A percentile compares a stretch with the other conserved stretches of the same genome.
Evolutionary conservation across 306 rosid species (phyloP).

Genomic region (Gleditsia sinensis): DNA sequence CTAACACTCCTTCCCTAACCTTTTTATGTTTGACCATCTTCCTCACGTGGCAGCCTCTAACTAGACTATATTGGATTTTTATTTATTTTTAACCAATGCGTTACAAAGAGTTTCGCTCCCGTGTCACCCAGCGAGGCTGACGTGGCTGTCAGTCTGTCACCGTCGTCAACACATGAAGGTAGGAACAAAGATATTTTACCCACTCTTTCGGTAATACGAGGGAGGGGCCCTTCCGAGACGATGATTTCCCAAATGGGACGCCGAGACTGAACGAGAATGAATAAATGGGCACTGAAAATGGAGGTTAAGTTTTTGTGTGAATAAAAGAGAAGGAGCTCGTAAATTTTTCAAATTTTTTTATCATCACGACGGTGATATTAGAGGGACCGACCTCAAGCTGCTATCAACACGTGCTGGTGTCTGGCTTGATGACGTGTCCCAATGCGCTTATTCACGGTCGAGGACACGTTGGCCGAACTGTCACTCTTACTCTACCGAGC

Average conservation of each 20-base stretch:
- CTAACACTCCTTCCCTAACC: no score
- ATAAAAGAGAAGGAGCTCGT: neutral
- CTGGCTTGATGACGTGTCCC: slow-evolving; percentile 61
- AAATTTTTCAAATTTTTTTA: slow-evolving; percentile 1
- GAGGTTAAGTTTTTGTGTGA: slow-evolving; percentile 18
- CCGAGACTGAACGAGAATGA: slow-evolving; percentile 31
- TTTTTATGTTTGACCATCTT: no score
- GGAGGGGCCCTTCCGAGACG: slow-evolving; percentile 25
- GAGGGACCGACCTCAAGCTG: slow-evolving; percentile 66
- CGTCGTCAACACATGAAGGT: no score
- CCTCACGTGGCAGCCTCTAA: neutral
- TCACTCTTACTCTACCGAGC: slow-evolving; percentile 44
- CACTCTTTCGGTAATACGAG: no score
- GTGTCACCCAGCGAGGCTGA: slow-evolving; percentile 33
- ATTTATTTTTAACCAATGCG: neutral
- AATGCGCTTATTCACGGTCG: slow-evolving; percentile 34
- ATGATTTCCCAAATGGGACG: slow-evolving; percentile 44
- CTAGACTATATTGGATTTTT: neutral
- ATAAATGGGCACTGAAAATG: slow-evolving; percentile 58
- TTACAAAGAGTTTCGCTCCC: neutral
- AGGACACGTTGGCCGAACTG: no score
- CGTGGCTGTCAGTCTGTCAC: slow-evolving; percentile 45
- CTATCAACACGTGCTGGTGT: slow-evolving; percentile 81
- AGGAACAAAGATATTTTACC: no score
- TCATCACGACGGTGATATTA: slow-evolving; percentile 39